These are phyloP conservation scores for Zalerion maritima DNA, from an alignment of 495 filamentous ascomycete genomes.

Conservation along the genomic window DNA sequence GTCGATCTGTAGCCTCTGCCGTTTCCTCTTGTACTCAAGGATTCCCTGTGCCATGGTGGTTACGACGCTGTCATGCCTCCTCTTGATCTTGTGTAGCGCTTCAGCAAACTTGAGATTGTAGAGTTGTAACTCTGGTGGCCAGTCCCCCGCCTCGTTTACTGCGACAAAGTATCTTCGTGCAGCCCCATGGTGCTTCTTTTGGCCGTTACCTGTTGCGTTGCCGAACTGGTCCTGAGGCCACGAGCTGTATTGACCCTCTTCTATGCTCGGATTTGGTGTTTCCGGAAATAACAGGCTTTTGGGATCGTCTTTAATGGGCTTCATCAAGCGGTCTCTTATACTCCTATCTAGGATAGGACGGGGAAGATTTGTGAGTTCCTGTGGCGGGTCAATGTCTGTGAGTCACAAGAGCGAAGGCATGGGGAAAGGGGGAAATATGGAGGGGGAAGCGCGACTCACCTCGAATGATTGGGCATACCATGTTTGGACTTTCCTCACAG, in stretches of 20 bases:
- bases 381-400: slow-evolving; percentile 5
- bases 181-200: slow-evolving; percentile 34
- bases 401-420: slow-evolving; percentile 8
- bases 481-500: slow-evolving; percentile 83
- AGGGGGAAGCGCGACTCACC: slow-evolving; percentile 35
- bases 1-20: slow-evolving; percentile 96
- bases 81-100: slow-evolving; percentile 80
- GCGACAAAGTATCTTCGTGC: slow-evolving; percentile 77
- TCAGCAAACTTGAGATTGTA: slow-evolving; percentile 86
- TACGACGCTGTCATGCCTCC: slow-evolving; percentile 90
- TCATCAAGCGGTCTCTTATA: slow-evolving; percentile 62
- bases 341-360: slow-evolving; percentile 63
- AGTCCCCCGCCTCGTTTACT: slow-evolving; percentile 74
- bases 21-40: slow-evolving; percentile 89
- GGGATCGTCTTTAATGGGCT: slow-evolving; percentile 47
- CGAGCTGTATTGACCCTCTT: slow-evolving; percentile 74
- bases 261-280: slow-evolving; percentile 78
- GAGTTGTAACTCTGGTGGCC: slow-evolving; percentile 87
- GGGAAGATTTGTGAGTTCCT: slow-evolving; percentile 84
- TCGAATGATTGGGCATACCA: slow-evolving; percentile 99
- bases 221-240: slow-evolving; percentile 37
- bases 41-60: slow-evolving; percentile 93
- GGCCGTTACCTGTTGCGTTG: slow-evolving; percentile 33
- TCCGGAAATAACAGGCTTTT: slow-evolving; percentile 58
- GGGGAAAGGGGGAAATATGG: slow-evolving; percentile 1